Base-by-base conservation (phyloP, 352 stramenopile species). In the Pythium rhizo-oryzae region DNA sequence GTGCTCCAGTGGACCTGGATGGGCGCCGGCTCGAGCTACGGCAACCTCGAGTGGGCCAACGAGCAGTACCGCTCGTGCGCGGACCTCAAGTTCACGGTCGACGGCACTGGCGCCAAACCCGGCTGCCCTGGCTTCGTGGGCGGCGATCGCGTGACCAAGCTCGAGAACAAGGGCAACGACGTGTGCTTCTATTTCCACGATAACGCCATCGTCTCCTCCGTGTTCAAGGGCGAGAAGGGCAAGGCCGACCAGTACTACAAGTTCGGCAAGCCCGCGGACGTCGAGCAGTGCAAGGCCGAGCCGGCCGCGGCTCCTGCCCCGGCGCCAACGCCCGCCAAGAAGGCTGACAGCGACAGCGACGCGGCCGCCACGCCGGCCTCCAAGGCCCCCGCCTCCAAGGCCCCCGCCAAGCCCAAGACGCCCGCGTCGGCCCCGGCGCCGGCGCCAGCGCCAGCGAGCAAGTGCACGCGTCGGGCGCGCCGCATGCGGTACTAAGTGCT, bases 1-100 rank as follows among this genome's bases (percentile, higher is more conserved):
- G 64, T 71, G 23, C 49, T 71, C 18, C 64, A 71, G 57, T 71
- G 55, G 55, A 71, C 64, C 28, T 66, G 57, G 55, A 55, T 66
- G 47, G 56, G 64, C n/a, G 55, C 50, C 8, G 64, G 64, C 19
- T 53, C 30, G 18, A 71, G 64, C n/a, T 71, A 66, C 30, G 64
- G 64, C 46, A 41, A 71, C 23, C 33, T 65, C 30, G 44, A 13
- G 2, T 65, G 57, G 64, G 57, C 57, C 35, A 65, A 65, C 25
- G 35, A 53, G 43, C 55, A 59, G 57, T 71, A 66, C 64, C 55
- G 64, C 30, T 71, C 64, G 25, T 71, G 64, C 33, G 64, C 64
- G 1, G 64, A 71, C 30, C 23, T 71, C 55, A 64, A 71, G 47
- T 50, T 71, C 55, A 66, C 64, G 24, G 25, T 33, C 1, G 56